Base-by-base conservation (phyloP, 306 rosid species). In the Trifolium fragiferum region DNA sequence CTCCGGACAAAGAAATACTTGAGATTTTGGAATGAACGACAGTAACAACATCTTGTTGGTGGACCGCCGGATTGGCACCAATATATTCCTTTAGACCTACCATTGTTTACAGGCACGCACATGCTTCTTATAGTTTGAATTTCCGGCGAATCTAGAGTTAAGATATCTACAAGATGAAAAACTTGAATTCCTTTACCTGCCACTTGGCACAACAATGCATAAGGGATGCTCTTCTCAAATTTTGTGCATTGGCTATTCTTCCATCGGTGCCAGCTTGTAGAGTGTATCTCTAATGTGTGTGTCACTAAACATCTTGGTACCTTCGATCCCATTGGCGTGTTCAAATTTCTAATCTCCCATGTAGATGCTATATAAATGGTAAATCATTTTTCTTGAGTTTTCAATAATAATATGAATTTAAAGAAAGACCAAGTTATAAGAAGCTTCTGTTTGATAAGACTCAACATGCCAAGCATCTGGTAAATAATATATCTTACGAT, bases 171-270 rank as follows among this genome's bases (percentile, higher is more conserved):
- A 60, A 51, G 70, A 67, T 37, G 50, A 50, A 53, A 81, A 69
- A 53, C 10, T 37, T 40, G 60, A 76, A 25, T 25, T 25, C 72
- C 76, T 86, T 73, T 30, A 94, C 98, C 96, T 89, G 95, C 91
- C 60, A 94, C 97, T 91, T 94, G 98, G 79, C 90, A 84, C 77
- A 94, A 69, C 70, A 94, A 81, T 62, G 98, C 97, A 60, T 91
- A 88, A 53, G 97, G 90, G 66, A 94, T 85, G 82, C 90, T 91
- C 84, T 81, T 89, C 76, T 91, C 98, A 60, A 94, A 94, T 82
- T 94, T 94, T 25, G 95, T 78, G 78, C 83, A 63, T 33, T 82
- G 89, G 35, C 51, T 83, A 55, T 83, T 90, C 89, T 87, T 91
- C 98, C 98, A 94, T 74, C 83, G 66, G 65, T 64, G 43, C 98